These are phyloP conservation scores for Gonapodya sp. DNA, from an alignment of 192 early-diverging fungal genomes.

Conservation along the genomic window DNA sequence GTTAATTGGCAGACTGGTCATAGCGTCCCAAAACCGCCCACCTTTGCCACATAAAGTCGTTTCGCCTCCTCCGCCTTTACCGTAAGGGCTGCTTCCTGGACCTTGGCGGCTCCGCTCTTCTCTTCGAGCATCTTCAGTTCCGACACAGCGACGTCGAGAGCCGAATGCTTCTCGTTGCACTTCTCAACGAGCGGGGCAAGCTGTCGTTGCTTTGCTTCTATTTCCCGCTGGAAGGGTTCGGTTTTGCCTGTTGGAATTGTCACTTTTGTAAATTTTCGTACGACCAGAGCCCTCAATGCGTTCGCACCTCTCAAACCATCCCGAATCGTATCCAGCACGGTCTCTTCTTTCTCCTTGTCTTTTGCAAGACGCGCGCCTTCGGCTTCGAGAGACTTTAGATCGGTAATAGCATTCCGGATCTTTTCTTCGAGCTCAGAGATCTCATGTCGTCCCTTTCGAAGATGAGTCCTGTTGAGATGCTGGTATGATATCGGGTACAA, in stretches of 20 bases:
- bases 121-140: slow-evolving; percentile 71
- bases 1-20: not conserved
- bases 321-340: slow-evolving; percentile 63
- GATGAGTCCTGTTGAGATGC: not conserved
- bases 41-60: not conserved
- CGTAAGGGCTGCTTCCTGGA: not conserved
- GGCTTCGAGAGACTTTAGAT: slow-evolving; percentile 52
- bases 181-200: slow-evolving; percentile 81
- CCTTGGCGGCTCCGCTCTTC: slow-evolving; percentile 35
- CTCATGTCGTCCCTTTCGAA: not conserved
- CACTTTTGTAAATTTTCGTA: not conserved
- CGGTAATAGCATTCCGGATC: slow-evolving; percentile 38
- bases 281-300: not conserved
- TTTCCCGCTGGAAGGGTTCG: slow-evolving; percentile 61
- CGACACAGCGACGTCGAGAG: slow-evolving; percentile 67
- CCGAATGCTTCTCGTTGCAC: slow-evolving; percentile 60
- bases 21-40: not conserved
- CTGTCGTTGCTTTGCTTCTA: slow-evolving; percentile 75
- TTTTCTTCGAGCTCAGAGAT: slow-evolving; percentile 16
- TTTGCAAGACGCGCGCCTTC: slow-evolving; percentile 28
- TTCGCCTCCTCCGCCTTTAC: slow-evolving; percentile 5
- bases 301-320: slow-evolving; percentile 57
- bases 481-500: not conserved
- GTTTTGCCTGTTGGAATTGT: slow-evolving; percentile 57
- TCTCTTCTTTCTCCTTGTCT: slow-evolving; percentile 41